Conservation (phyloP, 1,284 basidiomycete genomes). For the Xanthoconium separans region DNA sequence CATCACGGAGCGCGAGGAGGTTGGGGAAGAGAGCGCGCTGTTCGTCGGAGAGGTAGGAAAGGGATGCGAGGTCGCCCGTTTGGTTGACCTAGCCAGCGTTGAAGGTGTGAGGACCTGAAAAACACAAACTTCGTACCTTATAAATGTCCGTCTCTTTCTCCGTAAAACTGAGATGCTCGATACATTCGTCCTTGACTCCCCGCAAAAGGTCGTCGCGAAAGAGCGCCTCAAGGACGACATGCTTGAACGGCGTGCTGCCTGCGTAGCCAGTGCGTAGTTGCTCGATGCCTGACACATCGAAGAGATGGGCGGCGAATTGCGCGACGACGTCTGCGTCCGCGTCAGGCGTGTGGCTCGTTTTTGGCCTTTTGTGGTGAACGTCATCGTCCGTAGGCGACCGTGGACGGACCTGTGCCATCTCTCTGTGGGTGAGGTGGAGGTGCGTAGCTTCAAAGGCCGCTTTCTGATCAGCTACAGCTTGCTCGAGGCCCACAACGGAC, state of each 20-base stretch:
- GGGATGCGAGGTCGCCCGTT: conserved; percentile 94
- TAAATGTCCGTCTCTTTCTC: conserved; percentile 99
- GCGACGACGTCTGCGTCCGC: conserved; percentile 2
- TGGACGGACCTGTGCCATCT: conserved; percentile 30
- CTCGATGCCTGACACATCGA: conserved; percentile 56
- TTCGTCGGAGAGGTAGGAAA: conserved; percentile 76
- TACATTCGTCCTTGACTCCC: conserved; percentile 78
- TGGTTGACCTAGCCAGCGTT: conserved; percentile 76
- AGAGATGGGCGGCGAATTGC: conserved; percentile 41
- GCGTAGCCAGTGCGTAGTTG: conserved; percentile 57
- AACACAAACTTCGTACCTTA: conserved; percentile 57
- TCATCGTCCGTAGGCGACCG: conserved; percentile 27
- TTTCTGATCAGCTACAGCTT: too few species aligned
- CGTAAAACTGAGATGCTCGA: conserved; percentile 86
- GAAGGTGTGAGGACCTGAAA: not conserved
- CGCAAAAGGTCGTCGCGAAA: conserved; percentile 83
- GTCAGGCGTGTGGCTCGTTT: conserved; percentile 21
- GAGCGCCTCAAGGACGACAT: conserved; percentile 80
- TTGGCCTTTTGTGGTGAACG: conserved; percentile 17
- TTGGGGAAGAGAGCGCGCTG: conserved; percentile 80
- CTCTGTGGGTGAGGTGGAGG: too few species aligned
- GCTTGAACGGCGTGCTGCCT: conserved; percentile 74
- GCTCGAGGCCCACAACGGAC: too few species aligned
- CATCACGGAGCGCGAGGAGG: conserved; percentile 83
- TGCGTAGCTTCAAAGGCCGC: too few species aligned